These are phyloP conservation scores for Epichloe coenophiala DNA, from an alignment of 2,329 filamentous ascomycete genomes.

Conservation along the genomic window DNA sequence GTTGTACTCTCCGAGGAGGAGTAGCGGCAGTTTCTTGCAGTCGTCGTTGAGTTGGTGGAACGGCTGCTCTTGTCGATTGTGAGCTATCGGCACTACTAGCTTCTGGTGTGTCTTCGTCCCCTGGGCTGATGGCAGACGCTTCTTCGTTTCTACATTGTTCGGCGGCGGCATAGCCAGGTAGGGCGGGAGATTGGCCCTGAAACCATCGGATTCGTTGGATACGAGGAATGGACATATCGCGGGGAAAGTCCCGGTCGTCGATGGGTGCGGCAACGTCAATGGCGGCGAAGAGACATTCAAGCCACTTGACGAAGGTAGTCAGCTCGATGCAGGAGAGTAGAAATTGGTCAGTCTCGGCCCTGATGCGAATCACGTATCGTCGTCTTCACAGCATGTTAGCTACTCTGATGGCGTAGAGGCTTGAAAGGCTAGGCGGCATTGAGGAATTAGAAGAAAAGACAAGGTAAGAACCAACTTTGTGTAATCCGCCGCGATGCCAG, in stretches of 20 bases:
- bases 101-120: background rate
- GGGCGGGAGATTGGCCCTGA: slow-evolving; percentile 23
- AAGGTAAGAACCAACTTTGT: slow-evolving; percentile 38
- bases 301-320: slow-evolving; percentile 53
- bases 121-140: background rate
- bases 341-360: slow-evolving; percentile 62
- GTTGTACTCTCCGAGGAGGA: slow-evolving; percentile 17
- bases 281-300: slow-evolving; percentile 56
- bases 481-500: slow-evolving; percentile 61
- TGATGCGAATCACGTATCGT: slow-evolving; percentile 55
- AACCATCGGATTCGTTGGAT: slow-evolving; percentile 39
- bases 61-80: background rate
- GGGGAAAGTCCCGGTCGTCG: slow-evolving; percentile 54
- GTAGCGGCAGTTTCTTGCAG: slow-evolving; percentile 7
- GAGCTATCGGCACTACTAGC: slow-evolving; percentile 3
- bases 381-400: background rate
- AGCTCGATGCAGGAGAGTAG: slow-evolving; percentile 53
- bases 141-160: slow-evolving; percentile 3
- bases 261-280: slow-evolving; percentile 58
- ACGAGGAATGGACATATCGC: slow-evolving; percentile 48
- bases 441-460: too few species aligned
- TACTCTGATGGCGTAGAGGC: background rate
- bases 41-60: slow-evolving; percentile 5
- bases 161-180: slow-evolving; percentile 5
- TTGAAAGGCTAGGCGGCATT: background rate